These are phyloP conservation scores for Amanita muscaria DNA, from an alignment of 768 basidiomycete genomes.

Conservation along the genomic window DNA sequence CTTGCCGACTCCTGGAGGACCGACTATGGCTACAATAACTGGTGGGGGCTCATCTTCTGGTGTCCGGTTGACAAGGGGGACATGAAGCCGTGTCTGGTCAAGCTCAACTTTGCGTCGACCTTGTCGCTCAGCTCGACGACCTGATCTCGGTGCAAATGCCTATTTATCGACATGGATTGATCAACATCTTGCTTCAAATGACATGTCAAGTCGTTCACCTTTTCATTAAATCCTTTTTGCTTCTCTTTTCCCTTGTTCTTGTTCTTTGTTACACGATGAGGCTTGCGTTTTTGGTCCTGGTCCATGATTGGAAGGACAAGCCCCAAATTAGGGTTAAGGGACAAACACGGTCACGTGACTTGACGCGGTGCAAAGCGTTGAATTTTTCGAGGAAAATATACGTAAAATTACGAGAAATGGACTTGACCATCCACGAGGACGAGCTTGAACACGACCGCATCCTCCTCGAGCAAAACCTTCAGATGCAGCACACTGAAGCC, in stretches of 20 bases:
- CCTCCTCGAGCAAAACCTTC: constrained; percentile 67
- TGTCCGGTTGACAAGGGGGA: constrained; percentile 90
- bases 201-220: too few relatives aligned
- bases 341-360: constrained; percentile 9
- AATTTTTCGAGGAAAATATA: neutral
- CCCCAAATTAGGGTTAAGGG: constrained; percentile 6
- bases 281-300: constrained; percentile 65
- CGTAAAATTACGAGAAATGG: neutral
- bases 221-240: constrained; percentile 81
- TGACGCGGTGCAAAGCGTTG: constrained; percentile 1
- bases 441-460: constrained; percentile 70
- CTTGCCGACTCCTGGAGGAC: constrained; percentile 95
- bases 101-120: constrained; percentile 87
- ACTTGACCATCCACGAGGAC: constrained; percentile 34
- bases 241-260: constrained; percentile 71
- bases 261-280: constrained; percentile 71
- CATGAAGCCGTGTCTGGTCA: constrained; percentile 92
- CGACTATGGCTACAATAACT: constrained; percentile 89
- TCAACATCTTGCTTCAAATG: too few relatives aligned
- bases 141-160: constrained; percentile 94
- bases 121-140: constrained; percentile 79
- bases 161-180: too few relatives aligned
- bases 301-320: constrained; percentile 38
- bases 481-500: constrained; percentile 51
- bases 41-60: constrained; percentile 90